Percentiles rank a stretch among this genome's conserved stretches.
These are phyloP conservation scores for Oryza nivara DNA, from an alignment of 176 grass and related monocot species.

Conservation along the genomic window DNA sequence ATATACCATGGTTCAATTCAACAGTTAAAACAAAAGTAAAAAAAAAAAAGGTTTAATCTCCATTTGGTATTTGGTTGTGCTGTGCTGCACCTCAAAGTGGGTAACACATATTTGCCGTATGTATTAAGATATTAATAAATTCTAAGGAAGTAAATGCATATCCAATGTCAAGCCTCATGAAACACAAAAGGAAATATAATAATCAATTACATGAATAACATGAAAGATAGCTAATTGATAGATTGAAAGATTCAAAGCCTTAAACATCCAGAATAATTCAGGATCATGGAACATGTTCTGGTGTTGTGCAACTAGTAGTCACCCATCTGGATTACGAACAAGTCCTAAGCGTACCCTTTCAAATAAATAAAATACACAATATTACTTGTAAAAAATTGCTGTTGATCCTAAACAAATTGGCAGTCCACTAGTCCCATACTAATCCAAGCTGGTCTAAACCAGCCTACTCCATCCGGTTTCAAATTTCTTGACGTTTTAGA, in stretches of 20 bases:
- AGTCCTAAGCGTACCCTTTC: background rate
- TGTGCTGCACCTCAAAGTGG: slow-evolving; percentile 1
- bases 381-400: background rate
- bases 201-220: background rate
- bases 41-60: background rate
- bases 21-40: background rate
- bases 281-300: background rate
- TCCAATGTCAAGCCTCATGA: background rate
- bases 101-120: background rate
- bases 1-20: slow-evolving; percentile 19
- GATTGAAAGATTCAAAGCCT: background rate
- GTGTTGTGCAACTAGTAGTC: background rate
- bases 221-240: background rate
- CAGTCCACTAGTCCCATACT: background rate
- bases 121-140: slow-evolving; percentile 13
- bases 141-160: background rate
- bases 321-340: background rate
- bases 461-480: background rate
- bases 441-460: background rate
- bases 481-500: too few relatives aligned
- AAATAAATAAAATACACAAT: background rate
- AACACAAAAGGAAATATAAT: background rate
- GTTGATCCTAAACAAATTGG: background rate
- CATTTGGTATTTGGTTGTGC: slow-evolving; percentile 15
- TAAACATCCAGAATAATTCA: background rate